These are phyloP conservation scores for Rosa lucieae DNA, from an alignment of 306 rosid genomes.

Conservation along the genomic window DNA sequence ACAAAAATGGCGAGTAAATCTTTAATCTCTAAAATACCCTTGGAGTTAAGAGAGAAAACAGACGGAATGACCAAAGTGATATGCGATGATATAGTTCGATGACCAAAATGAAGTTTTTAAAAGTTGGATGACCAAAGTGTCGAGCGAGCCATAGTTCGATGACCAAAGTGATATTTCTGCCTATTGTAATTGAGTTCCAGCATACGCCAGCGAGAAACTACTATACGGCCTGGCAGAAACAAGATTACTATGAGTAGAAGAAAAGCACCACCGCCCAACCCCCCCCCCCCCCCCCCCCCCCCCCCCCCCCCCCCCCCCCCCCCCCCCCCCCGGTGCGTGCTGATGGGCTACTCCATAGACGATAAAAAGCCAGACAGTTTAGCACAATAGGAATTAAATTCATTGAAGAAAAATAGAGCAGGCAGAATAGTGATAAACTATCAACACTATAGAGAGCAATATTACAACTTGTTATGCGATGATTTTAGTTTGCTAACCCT, in stretches of 20 bases:
- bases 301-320: too few species aligned
- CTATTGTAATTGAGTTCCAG: neutral
- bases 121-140: too few species aligned
- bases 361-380: neutral
- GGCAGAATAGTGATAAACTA: neutral
- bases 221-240: neutral
- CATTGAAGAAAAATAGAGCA: neutral
- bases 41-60: too few species aligned
- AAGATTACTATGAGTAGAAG: neutral
- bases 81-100: too few species aligned
- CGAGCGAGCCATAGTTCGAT: too few species aligned
- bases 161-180: too few species aligned
- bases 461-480: neutral
- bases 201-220: neutral
- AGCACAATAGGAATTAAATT: neutral
- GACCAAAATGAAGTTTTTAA: too few species aligned
- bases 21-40: too few species aligned
- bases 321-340: too few species aligned
- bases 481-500: conserved; percentile 32
- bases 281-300: too few species aligned
- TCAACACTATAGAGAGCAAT: neutral
- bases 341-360: conserved; percentile 77
- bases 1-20: too few species aligned
- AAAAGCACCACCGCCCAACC: conserved; percentile 23
- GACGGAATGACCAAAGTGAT: too few species aligned